These are phyloP conservation scores for Ophiostoma fasciatum DNA, from an alignment of 2,329 filamentous ascomycete genomes.

Conservation along the genomic window DNA sequence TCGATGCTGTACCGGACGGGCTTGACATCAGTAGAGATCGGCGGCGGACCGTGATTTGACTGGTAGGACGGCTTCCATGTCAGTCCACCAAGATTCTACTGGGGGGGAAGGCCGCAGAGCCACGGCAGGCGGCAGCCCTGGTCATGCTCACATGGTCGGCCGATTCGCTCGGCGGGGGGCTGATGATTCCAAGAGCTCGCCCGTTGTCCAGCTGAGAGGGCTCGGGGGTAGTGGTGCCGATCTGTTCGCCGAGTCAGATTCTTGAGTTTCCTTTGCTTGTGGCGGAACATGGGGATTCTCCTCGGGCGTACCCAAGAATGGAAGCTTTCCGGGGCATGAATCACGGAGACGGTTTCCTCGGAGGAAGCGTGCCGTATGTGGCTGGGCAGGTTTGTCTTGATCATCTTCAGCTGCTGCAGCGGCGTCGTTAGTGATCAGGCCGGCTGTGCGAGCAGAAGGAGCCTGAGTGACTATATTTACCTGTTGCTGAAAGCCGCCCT, in stretches of 20 bases:
- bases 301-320: slow-evolving; percentile 53
- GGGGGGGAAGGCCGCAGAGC: too few relatives aligned
- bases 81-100: too few relatives aligned
- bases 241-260: slow-evolving; percentile 1
- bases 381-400: slow-evolving; percentile 42
- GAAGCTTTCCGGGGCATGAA: slow-evolving; percentile 78
- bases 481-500: slow-evolving; percentile 19
- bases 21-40: slow-evolving; percentile 60
- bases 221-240: slow-evolving; percentile 3
- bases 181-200: slow-evolving; percentile 20
- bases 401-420: slow-evolving; percentile 30
- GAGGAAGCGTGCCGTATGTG: slow-evolving; percentile 43
- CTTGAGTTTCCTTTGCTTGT: background rate
- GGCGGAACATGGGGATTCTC: too few relatives aligned
- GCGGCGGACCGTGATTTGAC: slow-evolving; percentile 37
- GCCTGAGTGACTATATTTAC: too few relatives aligned
- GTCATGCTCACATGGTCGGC: slow-evolving; percentile 23
- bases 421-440: background rate
- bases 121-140: too few relatives aligned
- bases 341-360: slow-evolving; percentile 77
- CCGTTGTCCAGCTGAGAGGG: background rate
- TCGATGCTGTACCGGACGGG: slow-evolving; percentile 51
- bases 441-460: too few relatives aligned
- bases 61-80: background rate
- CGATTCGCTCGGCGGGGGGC: slow-evolving; percentile 21